A percentile compares a stretch with the other conserved stretches of the same genome.
These are phyloP conservation scores for Arachis stenosperma DNA, from an alignment of 306 rosid genomes.

Conservation along the genomic window DNA sequence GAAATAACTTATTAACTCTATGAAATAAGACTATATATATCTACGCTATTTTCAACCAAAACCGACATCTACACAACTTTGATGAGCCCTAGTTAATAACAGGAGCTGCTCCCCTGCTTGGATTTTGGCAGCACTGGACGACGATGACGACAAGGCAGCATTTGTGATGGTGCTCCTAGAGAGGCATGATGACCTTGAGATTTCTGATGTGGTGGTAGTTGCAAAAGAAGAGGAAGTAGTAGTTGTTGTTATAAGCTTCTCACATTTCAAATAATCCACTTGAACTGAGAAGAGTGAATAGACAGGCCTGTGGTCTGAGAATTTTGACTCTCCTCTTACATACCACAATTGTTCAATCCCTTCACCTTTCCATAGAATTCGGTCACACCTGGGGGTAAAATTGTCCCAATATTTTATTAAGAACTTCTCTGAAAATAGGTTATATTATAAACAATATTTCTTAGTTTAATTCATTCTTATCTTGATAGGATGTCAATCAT, in stretches of 20 bases:
- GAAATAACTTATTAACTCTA: too few relatives aligned
- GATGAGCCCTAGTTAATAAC: slow-evolving; percentile 37
- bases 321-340: slow-evolving; percentile 79
- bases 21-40: too few relatives aligned
- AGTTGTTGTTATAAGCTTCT: neutral
- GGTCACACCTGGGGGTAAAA: slow-evolving; percentile 66
- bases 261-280: slow-evolving; percentile 34
- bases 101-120: slow-evolving; percentile 85
- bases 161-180: slow-evolving; percentile 33
- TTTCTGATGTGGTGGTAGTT: neutral
- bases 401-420: neutral
- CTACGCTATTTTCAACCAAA: too few relatives aligned
- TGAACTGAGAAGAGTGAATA: slow-evolving; percentile 63
- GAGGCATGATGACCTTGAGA: slow-evolving; percentile 15
- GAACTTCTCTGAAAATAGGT: too few relatives aligned
- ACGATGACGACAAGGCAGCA: slow-evolving; percentile 26
- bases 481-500: too few relatives aligned
- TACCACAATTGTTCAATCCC: slow-evolving; percentile 75
- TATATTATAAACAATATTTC: too few relatives aligned
- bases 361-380: slow-evolving; percentile 93
- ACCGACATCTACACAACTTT: slow-evolving; percentile 21
- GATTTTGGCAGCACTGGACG: slow-evolving; percentile 48
- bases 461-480: too few relatives aligned
- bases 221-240: neutral
- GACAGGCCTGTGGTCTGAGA: slow-evolving; percentile 97